Evolutionary conservation across 1,284 basidiomycete species (phyloP).

Genomic region (Xanthoconium separans): DNA sequence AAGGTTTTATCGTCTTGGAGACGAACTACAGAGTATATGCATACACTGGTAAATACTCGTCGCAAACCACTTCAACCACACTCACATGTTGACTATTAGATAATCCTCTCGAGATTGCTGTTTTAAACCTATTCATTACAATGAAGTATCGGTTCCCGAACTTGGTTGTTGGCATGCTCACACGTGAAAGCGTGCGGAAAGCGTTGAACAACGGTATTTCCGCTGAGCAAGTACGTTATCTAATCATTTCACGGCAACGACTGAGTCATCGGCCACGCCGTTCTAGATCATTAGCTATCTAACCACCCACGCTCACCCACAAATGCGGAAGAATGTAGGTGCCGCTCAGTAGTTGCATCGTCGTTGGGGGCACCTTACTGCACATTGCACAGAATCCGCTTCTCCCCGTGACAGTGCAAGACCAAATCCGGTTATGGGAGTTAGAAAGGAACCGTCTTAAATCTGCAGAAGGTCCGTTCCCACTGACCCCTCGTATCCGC

Average conservation of each 20-base stretch:
- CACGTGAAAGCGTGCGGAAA: slow-evolving; percentile 91
- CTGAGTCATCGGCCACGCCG: slow-evolving; percentile 10
- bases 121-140: slow-evolving; percentile 91
- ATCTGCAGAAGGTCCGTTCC: slow-evolving; percentile 72
- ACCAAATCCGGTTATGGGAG: slow-evolving; percentile 98
- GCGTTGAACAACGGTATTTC: slow-evolving; percentile 95
- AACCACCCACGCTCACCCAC: slow-evolving; percentile 92
- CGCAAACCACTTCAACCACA: not conserved
- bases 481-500: slow-evolving; percentile 14
- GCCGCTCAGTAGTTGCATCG: slow-evolving; percentile 6
- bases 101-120: slow-evolving; percentile 94
- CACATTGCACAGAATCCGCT: slow-evolving; percentile 68
- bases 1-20: slow-evolving; percentile 95
- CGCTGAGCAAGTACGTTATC: slow-evolving; percentile 78
- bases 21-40: slow-evolving; percentile 99
- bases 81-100: slow-evolving; percentile 46
- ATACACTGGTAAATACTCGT: slow-evolving; percentile 75
- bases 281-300: slow-evolving; percentile 92
- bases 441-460: slow-evolving; percentile 92
- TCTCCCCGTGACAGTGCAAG: slow-evolving; percentile 93
- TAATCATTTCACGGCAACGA: slow-evolving; percentile 14
- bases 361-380: slow-evolving; percentile 9
- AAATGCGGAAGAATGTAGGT: slow-evolving; percentile 92
- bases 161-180: slow-evolving; percentile 92
- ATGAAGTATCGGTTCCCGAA: slow-evolving; percentile 96